phyloP scores from a whole-genome alignment of 495 filamentous ascomycete species.

The Hypoxylon perforatum region DNA sequence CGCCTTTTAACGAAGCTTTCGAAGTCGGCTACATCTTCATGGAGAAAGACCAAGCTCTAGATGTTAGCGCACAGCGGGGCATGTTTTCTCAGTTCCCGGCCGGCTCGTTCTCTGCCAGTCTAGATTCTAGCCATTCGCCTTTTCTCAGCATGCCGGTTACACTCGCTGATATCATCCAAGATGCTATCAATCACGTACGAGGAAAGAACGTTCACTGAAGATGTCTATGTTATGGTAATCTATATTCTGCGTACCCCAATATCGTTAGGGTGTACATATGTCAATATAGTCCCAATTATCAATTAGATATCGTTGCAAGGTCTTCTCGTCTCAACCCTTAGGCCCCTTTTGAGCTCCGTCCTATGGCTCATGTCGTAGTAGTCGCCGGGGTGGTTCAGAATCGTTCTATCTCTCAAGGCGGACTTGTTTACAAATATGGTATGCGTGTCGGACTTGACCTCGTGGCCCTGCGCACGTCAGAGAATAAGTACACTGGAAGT shows the following conservation, averaged over 20 bases:
- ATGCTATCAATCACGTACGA: constrained; percentile 46
- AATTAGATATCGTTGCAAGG: background rate
- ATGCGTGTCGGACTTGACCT: constrained; percentile 46
- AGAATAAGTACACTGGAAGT: constrained; percentile 63
- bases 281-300: background rate
- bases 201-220: constrained; percentile 21
- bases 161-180: constrained; percentile 25
- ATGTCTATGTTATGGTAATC: background rate
- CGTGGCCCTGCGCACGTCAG: constrained; percentile 64
- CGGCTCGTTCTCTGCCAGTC: constrained; percentile 7
- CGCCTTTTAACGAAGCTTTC: constrained; percentile 3
- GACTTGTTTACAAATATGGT: background rate
- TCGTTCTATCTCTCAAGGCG: too few relatives aligned
- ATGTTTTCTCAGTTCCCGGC: constrained; percentile 13
- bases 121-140: constrained; percentile 12
- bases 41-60: constrained; percentile 24
- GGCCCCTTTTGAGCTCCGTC: too few relatives aligned
- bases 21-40: constrained; percentile 26
- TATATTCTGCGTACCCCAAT: background rate
- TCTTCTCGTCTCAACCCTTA: too few relatives aligned
- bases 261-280: background rate
- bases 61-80: constrained; percentile 2
- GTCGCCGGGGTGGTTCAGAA: too few relatives aligned
- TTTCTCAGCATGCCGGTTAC: constrained; percentile 17
- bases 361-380: too few relatives aligned